phyloP scores from a whole-genome alignment of 1,139 yeast genomes.

The Lodderomyces jiufengensis region DNA sequence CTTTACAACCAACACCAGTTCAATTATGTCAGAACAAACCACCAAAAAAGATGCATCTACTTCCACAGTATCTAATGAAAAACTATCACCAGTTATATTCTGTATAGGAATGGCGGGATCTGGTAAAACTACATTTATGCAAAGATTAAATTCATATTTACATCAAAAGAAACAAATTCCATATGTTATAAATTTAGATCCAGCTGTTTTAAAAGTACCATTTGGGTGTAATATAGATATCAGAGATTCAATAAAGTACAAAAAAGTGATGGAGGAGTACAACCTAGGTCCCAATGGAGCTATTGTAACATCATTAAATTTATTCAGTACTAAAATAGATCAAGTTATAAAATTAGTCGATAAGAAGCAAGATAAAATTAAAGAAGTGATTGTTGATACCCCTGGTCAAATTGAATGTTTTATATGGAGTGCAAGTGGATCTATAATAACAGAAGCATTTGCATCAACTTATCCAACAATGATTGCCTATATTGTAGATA shows the following conservation, averaged over 20 bases:
- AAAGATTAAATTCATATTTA: constrained; percentile 83
- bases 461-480: constrained; percentile 96
- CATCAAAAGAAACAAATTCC: constrained; percentile 73
- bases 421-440: constrained; percentile 95
- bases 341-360: constrained; percentile 87
- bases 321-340: constrained; percentile 92
- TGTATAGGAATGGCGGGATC: constrained; percentile 98
- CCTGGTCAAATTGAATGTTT: constrained; percentile 99
- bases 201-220: constrained; percentile 91
- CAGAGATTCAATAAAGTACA: constrained; percentile 92
- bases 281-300: constrained; percentile 98
- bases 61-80: neutral
- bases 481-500: constrained; percentile 92
- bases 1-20: neutral
- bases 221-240: constrained; percentile 94
- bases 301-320: constrained; percentile 87
- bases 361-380: constrained; percentile 61
- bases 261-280: constrained; percentile 91
- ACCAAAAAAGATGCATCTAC: neutral
- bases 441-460: constrained; percentile 93
- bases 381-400: constrained; percentile 86
- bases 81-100: constrained; percentile 47
- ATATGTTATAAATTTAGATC: constrained; percentile 91
- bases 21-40: constrained; percentile 2
- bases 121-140: constrained; percentile 98